Conservation (phyloP, 495 filamentous ascomycete species). For the Penicillium flavigenum region DNA sequence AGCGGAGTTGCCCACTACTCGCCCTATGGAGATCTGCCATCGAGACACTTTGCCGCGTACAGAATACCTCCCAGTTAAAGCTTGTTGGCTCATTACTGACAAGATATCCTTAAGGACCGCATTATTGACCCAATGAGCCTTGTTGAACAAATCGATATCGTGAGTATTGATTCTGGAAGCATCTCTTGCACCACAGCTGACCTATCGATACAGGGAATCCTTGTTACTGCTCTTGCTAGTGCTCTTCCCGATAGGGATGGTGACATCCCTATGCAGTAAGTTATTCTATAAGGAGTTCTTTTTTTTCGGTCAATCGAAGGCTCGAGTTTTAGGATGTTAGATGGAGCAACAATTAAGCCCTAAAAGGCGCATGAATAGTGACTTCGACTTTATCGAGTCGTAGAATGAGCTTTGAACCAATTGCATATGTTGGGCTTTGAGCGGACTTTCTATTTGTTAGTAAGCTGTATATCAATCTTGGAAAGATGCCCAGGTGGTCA, state of each 20-base stretch:
- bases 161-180: neutral
- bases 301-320: neutral
- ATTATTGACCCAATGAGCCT: neutral
- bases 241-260: conserved; percentile 1
- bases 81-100: neutral
- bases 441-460: neutral
- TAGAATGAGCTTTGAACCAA: neutral
- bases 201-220: neutral
- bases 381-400: neutral
- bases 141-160: neutral
- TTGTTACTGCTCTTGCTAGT: neutral
- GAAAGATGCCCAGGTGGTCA: too few relatives aligned
- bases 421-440: neutral
- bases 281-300: too few relatives aligned
- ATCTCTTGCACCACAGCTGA: neutral
- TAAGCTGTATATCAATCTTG: neutral
- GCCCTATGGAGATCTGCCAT: neutral
- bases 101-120: neutral
- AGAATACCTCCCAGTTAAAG: neutral
- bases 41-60: neutral
- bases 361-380: neutral
- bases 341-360: neutral
- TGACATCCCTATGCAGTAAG: conserved; percentile 1
- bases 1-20: neutral
- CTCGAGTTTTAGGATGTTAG: neutral